phyloP scores from a whole-genome alignment of 495 filamentous ascomycete species.

The Lophiotrema nucula region DNA sequence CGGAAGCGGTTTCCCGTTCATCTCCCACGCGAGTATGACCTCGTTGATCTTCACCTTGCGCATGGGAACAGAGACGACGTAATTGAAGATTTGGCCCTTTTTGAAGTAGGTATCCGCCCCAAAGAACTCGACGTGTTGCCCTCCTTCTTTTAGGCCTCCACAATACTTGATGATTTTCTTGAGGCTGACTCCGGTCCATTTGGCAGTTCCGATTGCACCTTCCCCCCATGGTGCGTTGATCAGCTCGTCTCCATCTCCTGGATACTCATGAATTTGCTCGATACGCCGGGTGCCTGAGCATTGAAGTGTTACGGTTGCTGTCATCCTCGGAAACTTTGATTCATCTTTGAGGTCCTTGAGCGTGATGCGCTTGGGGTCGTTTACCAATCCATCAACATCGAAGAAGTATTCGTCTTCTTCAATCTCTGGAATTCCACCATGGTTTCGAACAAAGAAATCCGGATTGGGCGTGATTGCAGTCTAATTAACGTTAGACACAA shows the following conservation, averaged over 20 bases:
- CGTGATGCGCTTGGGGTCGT: constrained; percentile 52
- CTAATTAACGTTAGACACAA: constrained; percentile 42
- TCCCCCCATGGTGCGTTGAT: constrained; percentile 65
- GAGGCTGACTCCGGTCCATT: constrained; percentile 60
- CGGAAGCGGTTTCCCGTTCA: constrained; percentile 67
- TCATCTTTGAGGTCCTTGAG: constrained; percentile 59
- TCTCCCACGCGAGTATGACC: constrained; percentile 67
- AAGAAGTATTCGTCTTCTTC: constrained; percentile 53
- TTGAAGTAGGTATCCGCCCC: constrained; percentile 71
- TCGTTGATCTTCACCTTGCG: constrained; percentile 64
- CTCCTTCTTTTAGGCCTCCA: constrained; percentile 55
- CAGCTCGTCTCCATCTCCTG: constrained; percentile 66
- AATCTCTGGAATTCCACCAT: constrained; percentile 64
- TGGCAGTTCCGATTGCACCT: constrained; percentile 65
- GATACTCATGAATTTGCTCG: constrained; percentile 63
- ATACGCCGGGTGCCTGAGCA: constrained; percentile 68
- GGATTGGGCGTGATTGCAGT: constrained; percentile 59
- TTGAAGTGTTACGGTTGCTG: constrained; percentile 59
- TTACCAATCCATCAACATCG: constrained; percentile 57
- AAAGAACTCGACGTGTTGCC: constrained; percentile 61
- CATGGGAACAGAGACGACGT: constrained; percentile 62
- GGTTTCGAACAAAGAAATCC: constrained; percentile 66
- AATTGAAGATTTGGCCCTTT: constrained; percentile 60
- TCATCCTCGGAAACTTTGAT: constrained; percentile 53
- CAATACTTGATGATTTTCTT: constrained; percentile 67